phyloP scores from a whole-genome alignment of 2,329 filamentous ascomycete genomes.

The Fusarium circinatum region DNA sequence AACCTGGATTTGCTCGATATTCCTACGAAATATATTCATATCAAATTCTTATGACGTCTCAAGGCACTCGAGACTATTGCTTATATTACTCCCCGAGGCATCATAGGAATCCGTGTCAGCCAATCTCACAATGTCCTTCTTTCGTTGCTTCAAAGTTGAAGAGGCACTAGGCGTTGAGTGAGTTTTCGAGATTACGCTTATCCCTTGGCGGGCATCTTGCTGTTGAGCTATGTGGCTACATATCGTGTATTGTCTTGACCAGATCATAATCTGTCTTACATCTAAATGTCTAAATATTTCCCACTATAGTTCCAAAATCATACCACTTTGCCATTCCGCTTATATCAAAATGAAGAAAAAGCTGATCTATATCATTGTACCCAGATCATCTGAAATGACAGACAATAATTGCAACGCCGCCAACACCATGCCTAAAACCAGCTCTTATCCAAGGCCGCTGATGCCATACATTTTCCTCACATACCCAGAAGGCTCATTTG shows the following conservation, averaged over 20 bases:
- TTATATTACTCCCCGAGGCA: neutral
- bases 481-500: conserved; percentile 77
- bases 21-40: neutral
- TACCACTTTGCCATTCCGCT: neutral
- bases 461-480: conserved; percentile 22
- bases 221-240: neutral
- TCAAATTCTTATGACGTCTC: neutral
- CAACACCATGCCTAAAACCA: conserved; percentile 37
- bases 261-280: neutral
- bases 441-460: neutral
- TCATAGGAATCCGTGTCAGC: no score
- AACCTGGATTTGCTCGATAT: neutral
- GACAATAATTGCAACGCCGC: conserved; percentile 27
- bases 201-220: neutral
- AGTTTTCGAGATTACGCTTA: neutral
- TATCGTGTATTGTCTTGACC: conserved; percentile 1
- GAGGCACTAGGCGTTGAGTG: neutral
- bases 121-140: neutral
- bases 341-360: neutral
- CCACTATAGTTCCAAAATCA: neutral
- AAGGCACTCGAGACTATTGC: neutral
- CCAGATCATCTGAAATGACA: conserved; percentile 3
- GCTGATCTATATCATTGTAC: conserved; percentile 5
- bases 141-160: no score
- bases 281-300: conserved; percentile 25